Conservation (phyloP, 2,329 filamentous ascomycete genomes). For the Parafenestella ontariensis region DNA sequence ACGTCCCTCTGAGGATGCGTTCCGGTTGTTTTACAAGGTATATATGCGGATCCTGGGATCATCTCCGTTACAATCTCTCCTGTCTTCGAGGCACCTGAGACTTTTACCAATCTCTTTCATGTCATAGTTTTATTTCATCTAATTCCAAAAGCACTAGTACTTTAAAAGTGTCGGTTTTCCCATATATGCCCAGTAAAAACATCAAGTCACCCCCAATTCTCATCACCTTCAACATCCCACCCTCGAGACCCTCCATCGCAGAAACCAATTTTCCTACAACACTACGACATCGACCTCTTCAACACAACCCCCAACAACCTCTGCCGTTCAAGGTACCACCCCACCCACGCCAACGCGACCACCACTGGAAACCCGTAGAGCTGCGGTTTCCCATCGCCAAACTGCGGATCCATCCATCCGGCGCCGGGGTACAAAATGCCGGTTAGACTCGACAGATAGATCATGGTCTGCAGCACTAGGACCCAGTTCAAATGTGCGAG, state of each 20-base stretch:
- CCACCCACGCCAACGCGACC: conserved; percentile 34
- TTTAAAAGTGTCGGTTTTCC: no score
- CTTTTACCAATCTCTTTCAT: no score
- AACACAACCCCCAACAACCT: conserved; percentile 4
- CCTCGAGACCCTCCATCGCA: not conserved
- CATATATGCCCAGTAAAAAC: no score
- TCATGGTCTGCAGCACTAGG: conserved; percentile 50
- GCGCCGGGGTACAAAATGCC: conserved; percentile 58
- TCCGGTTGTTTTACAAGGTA: no score
- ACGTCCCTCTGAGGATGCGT: no score
- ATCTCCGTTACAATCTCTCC: no score
- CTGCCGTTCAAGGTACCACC: conserved; percentile 36
- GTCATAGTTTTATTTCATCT: no score
- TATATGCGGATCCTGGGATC: no score
- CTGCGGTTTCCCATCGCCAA: conserved; percentile 52
- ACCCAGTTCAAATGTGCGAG: conserved; percentile 12
- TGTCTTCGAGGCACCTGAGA: no score
- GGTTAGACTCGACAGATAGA: conserved; percentile 54
- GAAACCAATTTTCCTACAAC: no score
- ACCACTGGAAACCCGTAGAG: conserved; percentile 32
- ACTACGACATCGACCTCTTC: not conserved
- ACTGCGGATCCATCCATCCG: conserved; percentile 55
- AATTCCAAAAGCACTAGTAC: no score
- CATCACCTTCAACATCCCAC: not conserved
- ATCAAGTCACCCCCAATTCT: not conserved